Base-by-base conservation (phyloP, 768 basidiomycete genomes). In the Termitomyces heimii region DNA sequence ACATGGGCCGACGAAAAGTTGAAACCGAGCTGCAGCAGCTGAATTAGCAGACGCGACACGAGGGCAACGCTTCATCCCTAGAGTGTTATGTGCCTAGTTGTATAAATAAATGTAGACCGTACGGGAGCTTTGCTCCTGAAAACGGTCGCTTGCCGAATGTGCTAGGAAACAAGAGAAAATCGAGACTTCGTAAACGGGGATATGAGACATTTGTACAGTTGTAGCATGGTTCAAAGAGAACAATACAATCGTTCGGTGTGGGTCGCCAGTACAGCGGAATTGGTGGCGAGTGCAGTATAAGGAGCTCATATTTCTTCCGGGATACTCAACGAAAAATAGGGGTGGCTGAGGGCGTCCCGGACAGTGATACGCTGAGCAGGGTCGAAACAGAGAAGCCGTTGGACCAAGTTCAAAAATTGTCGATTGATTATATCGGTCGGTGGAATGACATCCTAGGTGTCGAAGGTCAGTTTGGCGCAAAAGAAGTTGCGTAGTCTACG, bases 311-410 rank as follows among this genome's bases (percentile, higher is more conserved):
- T 74, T 75, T 91, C 89, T 59, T 82, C 76, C 40, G 87, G 77
- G 60, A 89, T 82, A 68, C 75, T 76, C 67, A 86, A 68, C 51
- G 81, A 77, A 68, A 95, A 93, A 72, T 94, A 98, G 4, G 88
- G 89, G 66, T 97, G 95, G 52, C 82, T 80, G 58, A 97, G 81
- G 20, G 95, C 95, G 31, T 92, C 88, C 69, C 84, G 82, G 47
- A 98, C 95, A 37, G 88, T 86, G 65, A 95, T 88, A 69, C 95
- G 86, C 63, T 89, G 85, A 2, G 82, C 81, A 34, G 95, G 94
- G 71, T 98, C 95, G 70, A 95, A 97, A 51, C 86, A 85, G 44
- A 98, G 82, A 60, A 98, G 80, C 70, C 84, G 86, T 69, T 83
- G 84, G 62, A 97, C 92, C 34, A 98, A 84, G 68, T 95, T 88